Evolutionary conservation across 129 eudicot species (phyloP).

Genomic region (Lactuca saligna): DNA sequence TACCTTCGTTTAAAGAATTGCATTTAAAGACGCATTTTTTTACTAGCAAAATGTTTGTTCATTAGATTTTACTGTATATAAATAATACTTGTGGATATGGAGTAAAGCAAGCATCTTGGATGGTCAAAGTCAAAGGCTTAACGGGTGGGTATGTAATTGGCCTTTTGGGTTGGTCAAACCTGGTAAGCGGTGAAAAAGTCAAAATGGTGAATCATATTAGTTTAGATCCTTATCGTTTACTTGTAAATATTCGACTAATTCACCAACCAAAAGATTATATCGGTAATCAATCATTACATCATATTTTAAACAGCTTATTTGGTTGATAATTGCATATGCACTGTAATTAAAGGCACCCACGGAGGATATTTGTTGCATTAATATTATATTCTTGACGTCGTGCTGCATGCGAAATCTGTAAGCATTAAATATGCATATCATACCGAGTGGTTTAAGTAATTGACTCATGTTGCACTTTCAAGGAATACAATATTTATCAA

Average conservation of each 20-base stretch:
- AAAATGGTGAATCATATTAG: not conserved
- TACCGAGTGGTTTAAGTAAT: not conserved
- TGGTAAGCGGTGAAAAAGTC: slow-evolving; percentile 2
- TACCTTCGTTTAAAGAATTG: too few species aligned
- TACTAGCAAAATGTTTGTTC: too few species aligned
- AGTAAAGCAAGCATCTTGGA: not conserved
- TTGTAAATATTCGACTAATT: not conserved
- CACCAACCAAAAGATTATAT: not conserved
- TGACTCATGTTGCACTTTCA: not conserved
- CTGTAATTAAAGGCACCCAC: not conserved
- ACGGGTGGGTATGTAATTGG: slow-evolving; percentile 15
- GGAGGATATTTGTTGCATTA: too few species aligned
- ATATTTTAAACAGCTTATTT: not conserved
- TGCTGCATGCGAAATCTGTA: not conserved
- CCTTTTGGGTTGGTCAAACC: slow-evolving; percentile 15
- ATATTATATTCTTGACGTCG: not conserved
- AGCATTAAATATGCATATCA: not conserved
- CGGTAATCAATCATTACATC: not conserved
- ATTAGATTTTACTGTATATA: too few species aligned
- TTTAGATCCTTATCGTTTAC: not conserved
- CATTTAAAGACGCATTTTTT: too few species aligned
- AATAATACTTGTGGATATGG: not conserved
- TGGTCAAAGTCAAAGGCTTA: slow-evolving; percentile 3
- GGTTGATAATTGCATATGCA: not conserved
- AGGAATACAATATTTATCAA: not conserved